Base-by-base conservation (phyloP, 2,329 filamentous ascomycete species). In the Paraphoma sp. region DNA sequence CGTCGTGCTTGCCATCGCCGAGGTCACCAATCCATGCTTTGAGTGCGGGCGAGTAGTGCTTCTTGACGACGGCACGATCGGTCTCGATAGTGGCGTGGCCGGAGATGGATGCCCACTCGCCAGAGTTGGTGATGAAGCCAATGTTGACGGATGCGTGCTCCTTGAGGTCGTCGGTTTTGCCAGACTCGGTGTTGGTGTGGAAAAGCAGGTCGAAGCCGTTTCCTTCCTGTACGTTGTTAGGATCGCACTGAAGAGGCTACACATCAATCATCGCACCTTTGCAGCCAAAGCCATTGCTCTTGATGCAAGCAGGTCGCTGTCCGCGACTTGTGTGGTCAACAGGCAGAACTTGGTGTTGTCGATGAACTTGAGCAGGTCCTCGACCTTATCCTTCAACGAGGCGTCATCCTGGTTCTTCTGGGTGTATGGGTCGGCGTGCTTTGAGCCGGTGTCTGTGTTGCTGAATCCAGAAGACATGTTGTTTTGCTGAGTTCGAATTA, bases 11-110 rank as follows among this genome's bases (percentile, higher is more conserved):
- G 45, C 92, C 92, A 62, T 96, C 92, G 40, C 74, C 74, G 2
- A 96, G 83, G 63, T 96, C 92, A 6, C 93, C 93, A 14, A 97
- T 71, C 93, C 93, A 96, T 0, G 91, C 89, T 81, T 93, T 93
- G 58, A 96, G 81, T 0, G 82, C 74, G 0, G 87, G 84, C 18
- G 82, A 88, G 78, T 96, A 96, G 68, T 76, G 72, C 69, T 93
- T 90, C 74, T 86, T 83, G 54, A 96, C 84, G 18, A 86, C 77
- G 1, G 80, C 81, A 18, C 88, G 86, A 71, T 94, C 89, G 12
- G 89, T 90, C 67, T 90, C 81, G 65, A 96, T 83, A 28, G 79
- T 80, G 1, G 91, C 88, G 1, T 81, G 83, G 48, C 93, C 93
- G n/a, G 90, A 90, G 59, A 96, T 81, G 2, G 91, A 95, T 0